Percentiles rank a stretch among this genome's conserved stretches.
phyloP scores from a whole-genome alignment of 2,329 filamentous ascomycete genomes.

The Trematosphaeria pertusa region DNA sequence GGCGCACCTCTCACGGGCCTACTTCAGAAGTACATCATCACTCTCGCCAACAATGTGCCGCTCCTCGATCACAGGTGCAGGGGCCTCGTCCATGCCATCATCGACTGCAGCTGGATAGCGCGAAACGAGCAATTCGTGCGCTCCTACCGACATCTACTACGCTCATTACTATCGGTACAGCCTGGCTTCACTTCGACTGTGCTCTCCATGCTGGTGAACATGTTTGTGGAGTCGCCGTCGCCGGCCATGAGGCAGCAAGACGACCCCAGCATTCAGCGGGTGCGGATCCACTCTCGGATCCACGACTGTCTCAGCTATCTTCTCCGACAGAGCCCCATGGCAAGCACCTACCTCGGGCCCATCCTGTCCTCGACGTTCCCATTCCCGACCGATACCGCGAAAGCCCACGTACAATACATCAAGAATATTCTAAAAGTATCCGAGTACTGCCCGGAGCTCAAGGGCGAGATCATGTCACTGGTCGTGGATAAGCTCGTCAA shows the following conservation, averaged over 20 bases:
- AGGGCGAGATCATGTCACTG: conserved; percentile 79
- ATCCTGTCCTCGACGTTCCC: conserved; percentile 75
- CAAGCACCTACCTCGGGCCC: conserved; percentile 71
- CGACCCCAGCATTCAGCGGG: conserved; percentile 65
- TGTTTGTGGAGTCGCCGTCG: conserved; percentile 70
- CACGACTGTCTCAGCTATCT: conserved; percentile 80
- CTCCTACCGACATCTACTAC: conserved; percentile 63
- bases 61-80: conserved; percentile 63
- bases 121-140: conserved; percentile 66
- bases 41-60: conserved; percentile 64
- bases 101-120: conserved; percentile 67
- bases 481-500: conserved; percentile 89
- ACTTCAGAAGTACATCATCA: conserved; percentile 65
- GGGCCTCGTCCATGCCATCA: conserved; percentile 63
- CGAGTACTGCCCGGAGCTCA: conserved; percentile 78
- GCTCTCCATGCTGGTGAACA: conserved; percentile 79
- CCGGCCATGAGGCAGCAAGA: conserved; percentile 61
- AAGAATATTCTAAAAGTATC: conserved; percentile 81
- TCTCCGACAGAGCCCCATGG: conserved; percentile 80
- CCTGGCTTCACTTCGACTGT: conserved; percentile 77
- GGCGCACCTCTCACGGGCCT: conserved; percentile 60
- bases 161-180: conserved; percentile 79
- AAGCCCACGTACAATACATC: conserved; percentile 85
- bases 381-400: conserved; percentile 76
- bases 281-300: conserved; percentile 73